Evolutionary conservation across 768 basidiomycete species (phyloP).

Genomic region (Suillus spraguei): DNA sequence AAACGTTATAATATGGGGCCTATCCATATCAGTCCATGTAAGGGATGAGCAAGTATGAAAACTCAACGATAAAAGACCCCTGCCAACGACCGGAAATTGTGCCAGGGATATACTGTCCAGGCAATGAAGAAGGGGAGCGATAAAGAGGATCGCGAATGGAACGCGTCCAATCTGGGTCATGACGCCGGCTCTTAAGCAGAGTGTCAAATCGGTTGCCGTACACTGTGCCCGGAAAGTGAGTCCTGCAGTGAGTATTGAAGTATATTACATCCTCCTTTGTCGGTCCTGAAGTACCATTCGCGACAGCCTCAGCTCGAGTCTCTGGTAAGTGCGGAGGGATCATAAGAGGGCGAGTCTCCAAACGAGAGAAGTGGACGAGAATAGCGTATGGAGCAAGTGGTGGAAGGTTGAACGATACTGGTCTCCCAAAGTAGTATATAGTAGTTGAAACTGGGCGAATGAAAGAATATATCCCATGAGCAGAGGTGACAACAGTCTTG

Average conservation of each 20-base stretch:
- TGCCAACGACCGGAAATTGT: constrained; percentile 51
- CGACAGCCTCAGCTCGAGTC: constrained; percentile 38
- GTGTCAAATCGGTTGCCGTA: constrained; percentile 25
- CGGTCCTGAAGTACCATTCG: constrained; percentile 38
- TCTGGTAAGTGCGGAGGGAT: constrained; percentile 45
- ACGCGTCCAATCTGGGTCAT: constrained; percentile 35
- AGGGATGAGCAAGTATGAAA: neutral
- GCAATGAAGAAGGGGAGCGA: constrained; percentile 7
- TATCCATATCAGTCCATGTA: constrained; percentile 21
- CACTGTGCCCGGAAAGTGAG: constrained; percentile 33
- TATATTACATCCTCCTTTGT: constrained; percentile 48
- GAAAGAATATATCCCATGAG: constrained; percentile 32
- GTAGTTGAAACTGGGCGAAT: constrained; percentile 31
- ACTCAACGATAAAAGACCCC: constrained; percentile 47
- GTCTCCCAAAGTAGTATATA: constrained; percentile 47
- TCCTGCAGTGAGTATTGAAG: constrained; percentile 45
- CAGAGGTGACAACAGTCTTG: constrained; percentile 17
- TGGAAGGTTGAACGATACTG: constrained; percentile 38
- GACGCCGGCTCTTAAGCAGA: constrained; percentile 30
- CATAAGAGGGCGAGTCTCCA: constrained; percentile 35
- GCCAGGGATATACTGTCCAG: constrained; percentile 42
- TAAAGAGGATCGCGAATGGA: constrained; percentile 17
- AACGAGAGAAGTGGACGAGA: constrained; percentile 48
- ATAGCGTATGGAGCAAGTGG: constrained; percentile 49
- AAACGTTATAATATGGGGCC: constrained; percentile 43